A percentile compares a stretch with the other conserved stretches of the same genome.
phyloP scores from a whole-genome alignment of 2,329 filamentous ascomycete species.

The Zymoseptoria crescenta region DNA sequence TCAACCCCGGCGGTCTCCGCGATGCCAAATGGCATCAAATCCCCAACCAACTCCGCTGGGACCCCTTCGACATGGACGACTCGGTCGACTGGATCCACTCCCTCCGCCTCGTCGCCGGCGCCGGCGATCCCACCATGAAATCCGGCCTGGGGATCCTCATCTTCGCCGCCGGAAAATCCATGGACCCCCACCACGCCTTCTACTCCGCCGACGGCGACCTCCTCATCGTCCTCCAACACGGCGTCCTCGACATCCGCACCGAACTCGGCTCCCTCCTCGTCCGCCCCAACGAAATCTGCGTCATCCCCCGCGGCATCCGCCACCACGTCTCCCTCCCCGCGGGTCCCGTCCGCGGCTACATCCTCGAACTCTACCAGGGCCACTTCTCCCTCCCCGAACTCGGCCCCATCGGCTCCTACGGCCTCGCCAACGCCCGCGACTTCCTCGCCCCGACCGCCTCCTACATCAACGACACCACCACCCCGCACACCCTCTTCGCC shows the following conservation, averaged over 20 bases:
- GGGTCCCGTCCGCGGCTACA: constrained; percentile 56
- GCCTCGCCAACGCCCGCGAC: constrained; percentile 57
- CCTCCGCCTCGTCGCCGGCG: constrained; percentile 65
- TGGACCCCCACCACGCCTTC: constrained; percentile 67
- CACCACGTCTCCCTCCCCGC: constrained; percentile 54
- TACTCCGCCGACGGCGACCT: constrained; percentile 72
- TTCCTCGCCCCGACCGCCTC: constrained; percentile 55
- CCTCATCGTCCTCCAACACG: constrained; percentile 58
- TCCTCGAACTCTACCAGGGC: constrained; percentile 58
- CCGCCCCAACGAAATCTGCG: constrained; percentile 58
- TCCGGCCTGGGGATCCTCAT: constrained; percentile 71
- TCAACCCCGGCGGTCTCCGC: constrained; percentile 38
- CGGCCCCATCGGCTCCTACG: constrained; percentile 58
- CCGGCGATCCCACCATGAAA: constrained; percentile 73
- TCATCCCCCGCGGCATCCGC: constrained; percentile 59
- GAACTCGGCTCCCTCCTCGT: constrained; percentile 58
- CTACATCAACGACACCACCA: constrained; percentile 48
- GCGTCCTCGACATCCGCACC: constrained; percentile 59
- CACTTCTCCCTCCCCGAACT: constrained; percentile 60
- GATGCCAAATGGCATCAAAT: constrained; percentile 54
- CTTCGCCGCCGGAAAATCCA: constrained; percentile 70
- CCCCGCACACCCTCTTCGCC: constrained; percentile 50
- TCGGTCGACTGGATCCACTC: constrained; percentile 60
- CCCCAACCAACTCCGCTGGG: constrained; percentile 76
- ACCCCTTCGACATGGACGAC: constrained; percentile 66